Percentiles rank a stretch among this genome's conserved stretches.
phyloP scores from a whole-genome alignment of 768 basidiomycete genomes.

The Dacryopinax spathularia region DNA sequence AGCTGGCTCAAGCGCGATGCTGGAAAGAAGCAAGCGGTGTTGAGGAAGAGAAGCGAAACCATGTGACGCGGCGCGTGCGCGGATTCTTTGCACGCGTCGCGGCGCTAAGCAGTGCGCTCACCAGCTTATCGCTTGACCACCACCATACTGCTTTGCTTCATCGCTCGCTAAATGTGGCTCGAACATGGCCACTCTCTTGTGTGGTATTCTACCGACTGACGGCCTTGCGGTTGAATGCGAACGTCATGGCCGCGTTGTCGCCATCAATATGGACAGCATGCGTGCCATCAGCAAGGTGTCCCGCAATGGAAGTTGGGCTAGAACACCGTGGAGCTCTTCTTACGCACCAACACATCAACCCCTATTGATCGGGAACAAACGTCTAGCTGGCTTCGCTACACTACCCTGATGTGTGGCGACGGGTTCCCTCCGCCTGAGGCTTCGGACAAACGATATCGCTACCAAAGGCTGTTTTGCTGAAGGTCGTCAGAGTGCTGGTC shows the following conservation, averaged over 20 bases:
- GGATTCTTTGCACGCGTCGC: background rate
- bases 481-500: background rate
- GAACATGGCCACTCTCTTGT: background rate
- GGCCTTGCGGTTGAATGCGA: background rate
- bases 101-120: background rate
- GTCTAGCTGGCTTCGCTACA: background rate
- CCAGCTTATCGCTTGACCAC: background rate
- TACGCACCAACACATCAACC: background rate
- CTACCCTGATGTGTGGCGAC: background rate
- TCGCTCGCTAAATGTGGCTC: background rate
- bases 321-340: background rate
- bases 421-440: background rate
- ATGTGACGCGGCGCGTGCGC: background rate
- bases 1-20: background rate
- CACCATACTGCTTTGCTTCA: background rate
- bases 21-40: background rate
- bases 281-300: background rate
- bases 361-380: background rate
- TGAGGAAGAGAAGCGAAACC: background rate
- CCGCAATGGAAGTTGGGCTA: background rate
- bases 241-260: background rate
- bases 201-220: background rate
- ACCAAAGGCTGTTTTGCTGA: too few relatives aligned
- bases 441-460: background rate
- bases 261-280: background rate